Evolutionary conservation across 2,329 filamentous ascomycete genomes (phyloP), one percentile per base, ranked within the genome.

Genomic region (Chaetomium sp.): DNA sequence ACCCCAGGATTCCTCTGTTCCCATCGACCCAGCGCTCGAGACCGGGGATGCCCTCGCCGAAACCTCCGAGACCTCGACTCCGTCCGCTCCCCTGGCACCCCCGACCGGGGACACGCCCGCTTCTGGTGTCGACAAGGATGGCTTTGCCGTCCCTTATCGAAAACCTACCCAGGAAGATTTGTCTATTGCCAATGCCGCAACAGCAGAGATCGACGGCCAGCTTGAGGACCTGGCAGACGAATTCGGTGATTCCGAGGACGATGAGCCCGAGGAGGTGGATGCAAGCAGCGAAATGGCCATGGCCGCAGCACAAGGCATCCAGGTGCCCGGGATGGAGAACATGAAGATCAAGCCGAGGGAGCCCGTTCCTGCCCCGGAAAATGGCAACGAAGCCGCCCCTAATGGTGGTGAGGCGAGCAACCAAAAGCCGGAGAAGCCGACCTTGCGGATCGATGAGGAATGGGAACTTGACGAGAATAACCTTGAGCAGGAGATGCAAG

Each of bases 401-500:
- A 29, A 29, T n/a, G 23, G 25, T 4, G 50, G 16, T 0, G 67
- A 70, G 3, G 27, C 19, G 13, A 57, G 55, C 25, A 69, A 62
- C 10, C 65, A 69, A 51, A 65, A 57, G 13, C 16, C 38, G 6
- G 19, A 73, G 65, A 75, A 82, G 0, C 81, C 82, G 57, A 75
- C 12, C 1, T 25, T 83, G 1, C 81, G 82, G 75, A 87, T 88
- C 63, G 82, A 85, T 60, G 84, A 87, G 13, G 87, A 87, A 64
- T 88, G 86, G 85, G 82, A 84, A 61, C 78, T 80, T 27, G 85
- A 86, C 55, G 89, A 91, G 71, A 83, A 85, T 68, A 82, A 85
- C 56, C 79, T 93, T 0, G 89, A 91, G 72, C 79, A 83, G 21
- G 87, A 92, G 72, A 92, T 94, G 72, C 85, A 86, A 13, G 85